phyloP scores from a whole-genome alignment of 1,139 yeast species.

The Scheffersomyces lignicola region DNA sequence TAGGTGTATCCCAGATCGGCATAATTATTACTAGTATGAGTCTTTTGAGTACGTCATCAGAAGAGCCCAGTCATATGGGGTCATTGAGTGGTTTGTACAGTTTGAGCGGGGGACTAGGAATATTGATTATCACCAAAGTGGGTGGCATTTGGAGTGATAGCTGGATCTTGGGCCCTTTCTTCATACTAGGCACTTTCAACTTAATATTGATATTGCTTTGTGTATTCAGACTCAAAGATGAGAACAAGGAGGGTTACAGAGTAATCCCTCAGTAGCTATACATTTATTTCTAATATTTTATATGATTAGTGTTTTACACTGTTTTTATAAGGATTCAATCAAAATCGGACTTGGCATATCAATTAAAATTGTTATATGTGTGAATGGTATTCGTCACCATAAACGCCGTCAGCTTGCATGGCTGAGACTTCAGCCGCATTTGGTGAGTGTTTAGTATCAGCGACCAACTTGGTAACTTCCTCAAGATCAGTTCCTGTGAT shows the following conservation, averaged over 20 bases:
- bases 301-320: background rate
- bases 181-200: slow-evolving; percentile 51
- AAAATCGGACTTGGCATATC: too few relatives aligned
- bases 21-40: slow-evolving; percentile 54
- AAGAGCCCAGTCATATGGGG: slow-evolving; percentile 44
- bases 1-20: slow-evolving; percentile 55
- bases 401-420: background rate
- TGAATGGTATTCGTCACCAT: slow-evolving; percentile 1
- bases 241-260: slow-evolving; percentile 1
- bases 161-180: slow-evolving; percentile 62
- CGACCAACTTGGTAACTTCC: slow-evolving; percentile 49
- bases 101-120: slow-evolving; percentile 70
- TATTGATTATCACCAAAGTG: slow-evolving; percentile 53
- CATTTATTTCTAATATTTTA: background rate
- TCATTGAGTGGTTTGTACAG: slow-evolving; percentile 69
- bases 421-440: background rate
- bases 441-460: slow-evolving; percentile 46
- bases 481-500: slow-evolving; percentile 55
- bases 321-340: too few relatives aligned
- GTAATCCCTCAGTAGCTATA: background rate
- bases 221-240: background rate
- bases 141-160: slow-evolving; percentile 64
- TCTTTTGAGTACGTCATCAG: slow-evolving; percentile 31
- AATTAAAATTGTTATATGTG: background rate
- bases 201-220: slow-evolving; percentile 5